phyloP scores from a whole-genome alignment of 352 stramenopile species.

The Thalassiosira mediterranea region DNA sequence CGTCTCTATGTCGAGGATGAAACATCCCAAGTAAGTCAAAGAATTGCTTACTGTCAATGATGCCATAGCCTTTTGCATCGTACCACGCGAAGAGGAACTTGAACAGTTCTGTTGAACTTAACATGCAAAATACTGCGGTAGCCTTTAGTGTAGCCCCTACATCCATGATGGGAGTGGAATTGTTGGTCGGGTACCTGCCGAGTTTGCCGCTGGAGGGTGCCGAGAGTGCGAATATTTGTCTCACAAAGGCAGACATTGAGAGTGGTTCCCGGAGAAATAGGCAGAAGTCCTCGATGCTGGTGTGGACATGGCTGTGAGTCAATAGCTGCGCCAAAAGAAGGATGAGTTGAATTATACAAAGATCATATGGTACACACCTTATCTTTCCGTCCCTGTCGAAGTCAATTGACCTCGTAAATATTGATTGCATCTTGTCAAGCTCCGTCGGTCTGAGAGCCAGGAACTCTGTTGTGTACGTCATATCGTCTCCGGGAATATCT shows the following conservation, averaged over 20 bases:
- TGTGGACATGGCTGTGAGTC: too few species aligned
- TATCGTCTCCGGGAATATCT: constrained; percentile 46
- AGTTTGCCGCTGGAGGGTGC: constrained; percentile 17
- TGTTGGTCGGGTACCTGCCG: constrained; percentile 16
- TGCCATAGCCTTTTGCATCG: constrained; percentile 32
- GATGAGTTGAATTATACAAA: too few species aligned
- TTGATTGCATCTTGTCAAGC: constrained; percentile 30
- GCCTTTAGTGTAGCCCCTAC: constrained; percentile 48
- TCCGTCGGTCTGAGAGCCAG: constrained; percentile 29
- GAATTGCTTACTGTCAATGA: constrained; percentile 46
- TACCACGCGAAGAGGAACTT: constrained; percentile 27
- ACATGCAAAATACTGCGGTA: constrained; percentile 53
- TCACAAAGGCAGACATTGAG: constrained; percentile 36
- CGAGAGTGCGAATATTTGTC: constrained; percentile 45
- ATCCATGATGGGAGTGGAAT: constrained; percentile 31
- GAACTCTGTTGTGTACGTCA: constrained; percentile 52
- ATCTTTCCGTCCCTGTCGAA: constrained; percentile 37
- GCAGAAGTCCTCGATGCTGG: constrained; percentile 43
- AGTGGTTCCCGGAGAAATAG: constrained; percentile 38
- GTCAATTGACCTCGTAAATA: constrained; percentile 39
- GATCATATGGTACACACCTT: too few species aligned
- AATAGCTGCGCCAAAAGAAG: too few species aligned
- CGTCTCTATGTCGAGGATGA: constrained; percentile 43
- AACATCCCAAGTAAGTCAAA: constrained; percentile 35
- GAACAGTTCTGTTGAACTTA: constrained; percentile 15